Evolutionary conservation across 352 stramenopile species (phyloP).

Genomic region (Pythium biforme): DNA sequence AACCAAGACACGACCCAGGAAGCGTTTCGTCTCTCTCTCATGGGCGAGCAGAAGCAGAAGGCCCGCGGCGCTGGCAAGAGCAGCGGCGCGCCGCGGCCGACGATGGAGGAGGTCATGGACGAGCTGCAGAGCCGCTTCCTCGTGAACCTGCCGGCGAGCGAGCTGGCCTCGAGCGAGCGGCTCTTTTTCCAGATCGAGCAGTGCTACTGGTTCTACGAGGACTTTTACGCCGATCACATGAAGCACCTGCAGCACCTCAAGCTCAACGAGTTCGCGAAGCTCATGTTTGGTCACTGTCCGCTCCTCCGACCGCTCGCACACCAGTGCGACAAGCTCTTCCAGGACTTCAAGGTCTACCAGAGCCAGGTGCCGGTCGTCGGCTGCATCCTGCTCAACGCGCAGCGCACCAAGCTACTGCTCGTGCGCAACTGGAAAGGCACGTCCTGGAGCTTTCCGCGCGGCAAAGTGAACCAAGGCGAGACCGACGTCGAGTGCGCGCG

Average conservation of each 20-base stretch:
- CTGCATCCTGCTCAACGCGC: constrained; percentile 90
- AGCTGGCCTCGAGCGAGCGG: constrained; percentile 90
- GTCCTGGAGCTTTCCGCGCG: constrained; percentile 90
- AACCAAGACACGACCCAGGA: neutral
- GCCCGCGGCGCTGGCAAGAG: constrained; percentile 16
- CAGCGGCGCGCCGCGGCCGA: constrained; percentile 26
- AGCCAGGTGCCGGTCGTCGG: constrained; percentile 93
- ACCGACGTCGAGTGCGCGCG: constrained; percentile 84
- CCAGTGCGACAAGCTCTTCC: constrained; percentile 91
- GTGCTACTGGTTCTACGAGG: constrained; percentile 97
- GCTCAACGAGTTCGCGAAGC: constrained; percentile 92
- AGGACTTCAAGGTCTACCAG: constrained; percentile 94
- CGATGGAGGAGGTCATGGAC: constrained; percentile 92
- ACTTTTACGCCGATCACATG: constrained; percentile 93
- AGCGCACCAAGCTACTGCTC: constrained; percentile 87
- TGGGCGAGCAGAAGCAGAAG: constrained; percentile 32
- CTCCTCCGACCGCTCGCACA: constrained; percentile 83
- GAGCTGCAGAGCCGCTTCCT: constrained; percentile 96
- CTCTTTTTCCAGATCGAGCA: constrained; percentile 98
- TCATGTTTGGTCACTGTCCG: constrained; percentile 91
- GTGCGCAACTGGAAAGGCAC: constrained; percentile 92
- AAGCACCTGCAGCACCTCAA: constrained; percentile 88
- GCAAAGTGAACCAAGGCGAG: constrained; percentile 94
- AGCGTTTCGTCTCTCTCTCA: neutral
- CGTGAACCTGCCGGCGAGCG: constrained; percentile 90